Evolutionary conservation across 495 filamentous ascomycete species (phyloP).

Genomic region (Alectoria sarmentosa): DNA sequence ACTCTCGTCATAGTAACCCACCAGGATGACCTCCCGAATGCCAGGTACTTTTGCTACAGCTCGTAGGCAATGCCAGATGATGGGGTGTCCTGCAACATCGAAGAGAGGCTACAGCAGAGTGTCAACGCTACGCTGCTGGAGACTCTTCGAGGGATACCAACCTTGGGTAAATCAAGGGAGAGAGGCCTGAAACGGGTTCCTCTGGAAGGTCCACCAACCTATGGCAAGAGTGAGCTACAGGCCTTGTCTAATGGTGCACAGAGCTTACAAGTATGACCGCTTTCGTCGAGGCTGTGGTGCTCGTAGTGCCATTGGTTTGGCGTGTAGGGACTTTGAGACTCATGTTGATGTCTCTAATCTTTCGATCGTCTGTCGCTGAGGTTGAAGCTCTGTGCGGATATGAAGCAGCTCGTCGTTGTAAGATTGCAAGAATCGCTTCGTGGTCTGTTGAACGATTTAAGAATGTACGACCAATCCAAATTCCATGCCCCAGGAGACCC

Average conservation of each 20-base stretch:
- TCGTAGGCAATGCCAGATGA: slow-evolving; percentile 94
- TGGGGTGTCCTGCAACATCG: slow-evolving; percentile 95
- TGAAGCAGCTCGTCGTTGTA: background rate
- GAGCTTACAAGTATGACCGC: slow-evolving; percentile 59
- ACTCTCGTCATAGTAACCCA: slow-evolving; percentile 97
- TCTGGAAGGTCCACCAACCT: slow-evolving; percentile 92
- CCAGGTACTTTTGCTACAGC: slow-evolving; percentile 86
- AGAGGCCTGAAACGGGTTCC: slow-evolving; percentile 95
- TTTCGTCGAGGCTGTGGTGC: slow-evolving; percentile 52
- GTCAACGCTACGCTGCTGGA: slow-evolving; percentile 19
- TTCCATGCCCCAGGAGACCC: background rate
- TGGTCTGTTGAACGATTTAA: background rate
- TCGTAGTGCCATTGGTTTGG: slow-evolving; percentile 32
- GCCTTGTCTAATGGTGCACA: slow-evolving; percentile 5
- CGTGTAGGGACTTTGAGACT: slow-evolving; percentile 19
- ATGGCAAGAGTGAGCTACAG: slow-evolving; percentile 24
- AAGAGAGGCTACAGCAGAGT: slow-evolving; percentile 72
- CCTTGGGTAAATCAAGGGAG: slow-evolving; percentile 96
- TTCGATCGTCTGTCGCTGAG: background rate
- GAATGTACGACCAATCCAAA: background rate
- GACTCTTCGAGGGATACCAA: slow-evolving; percentile 35
- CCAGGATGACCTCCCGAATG: slow-evolving; percentile 93
- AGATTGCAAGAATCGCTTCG: background rate
- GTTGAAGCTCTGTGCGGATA: background rate
- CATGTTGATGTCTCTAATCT: background rate